Evolutionary conservation across 345 rosid genomes (phyloP).

Genomic region (Euphorbia tirucalli): DNA sequence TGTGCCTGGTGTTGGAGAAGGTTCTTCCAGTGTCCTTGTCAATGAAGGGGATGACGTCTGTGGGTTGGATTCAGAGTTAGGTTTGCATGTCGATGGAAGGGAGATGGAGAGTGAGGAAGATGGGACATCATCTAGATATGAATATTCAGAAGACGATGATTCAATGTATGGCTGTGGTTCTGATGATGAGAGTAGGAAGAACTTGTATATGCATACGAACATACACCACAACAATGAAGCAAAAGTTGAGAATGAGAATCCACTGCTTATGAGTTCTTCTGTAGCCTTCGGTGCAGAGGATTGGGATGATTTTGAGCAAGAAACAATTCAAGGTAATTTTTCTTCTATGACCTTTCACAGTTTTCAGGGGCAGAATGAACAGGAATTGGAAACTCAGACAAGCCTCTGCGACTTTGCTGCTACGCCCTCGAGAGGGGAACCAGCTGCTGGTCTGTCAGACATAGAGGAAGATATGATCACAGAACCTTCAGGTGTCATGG

Average conservation of each 20-base stretch:
- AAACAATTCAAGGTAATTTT: constrained; percentile 40
- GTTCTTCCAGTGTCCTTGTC: constrained; percentile 22
- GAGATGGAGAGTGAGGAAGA: constrained; percentile 37
- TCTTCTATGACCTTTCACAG: constrained; percentile 35
- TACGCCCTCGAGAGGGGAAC: constrained; percentile 12
- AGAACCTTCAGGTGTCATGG: constrained; percentile 21
- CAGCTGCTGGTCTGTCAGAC: constrained; percentile 33
- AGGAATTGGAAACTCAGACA: constrained; percentile 30
- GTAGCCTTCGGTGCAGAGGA: constrained; percentile 88
- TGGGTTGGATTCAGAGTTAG: constrained; percentile 26
- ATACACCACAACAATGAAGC: constrained; percentile 19
- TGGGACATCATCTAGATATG: constrained; percentile 37
- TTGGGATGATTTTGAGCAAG: constrained; percentile 86
- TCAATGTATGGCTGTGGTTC: constrained; percentile 52
- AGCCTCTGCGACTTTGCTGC: constrained; percentile 17
- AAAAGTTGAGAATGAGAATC: constrained; percentile 42
- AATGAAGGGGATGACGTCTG: constrained; percentile 19
- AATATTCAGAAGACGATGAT: constrained; percentile 54
- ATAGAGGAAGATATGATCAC: constrained; percentile 24
- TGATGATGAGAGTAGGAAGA: constrained; percentile 43
- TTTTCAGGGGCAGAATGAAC: constrained; percentile 30
- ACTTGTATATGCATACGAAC: constrained; percentile 28
- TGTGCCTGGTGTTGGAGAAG: constrained; percentile 17
- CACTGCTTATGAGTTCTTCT: constrained; percentile 63
- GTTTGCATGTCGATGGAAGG: constrained; percentile 16